Conservation (phyloP, 1,139 yeast genomes). For the Pichia sp. region DNA sequence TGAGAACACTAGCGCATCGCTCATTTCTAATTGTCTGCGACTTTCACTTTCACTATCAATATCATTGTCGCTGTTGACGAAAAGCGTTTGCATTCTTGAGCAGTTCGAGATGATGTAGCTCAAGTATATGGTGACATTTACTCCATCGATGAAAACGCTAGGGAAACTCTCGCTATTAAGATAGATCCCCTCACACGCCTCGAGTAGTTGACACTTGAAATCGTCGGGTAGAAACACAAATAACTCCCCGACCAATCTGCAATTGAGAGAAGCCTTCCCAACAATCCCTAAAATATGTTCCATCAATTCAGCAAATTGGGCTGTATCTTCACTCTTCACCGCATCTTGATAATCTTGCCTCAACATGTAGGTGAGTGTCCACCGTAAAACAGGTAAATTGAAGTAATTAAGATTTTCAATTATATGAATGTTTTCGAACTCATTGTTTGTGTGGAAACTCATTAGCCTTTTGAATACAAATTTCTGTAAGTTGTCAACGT, state of each 20-base stretch:
- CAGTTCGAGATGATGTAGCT: slow-evolving; percentile 30
- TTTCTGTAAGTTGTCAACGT: slow-evolving; percentile 4
- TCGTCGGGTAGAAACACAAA: slow-evolving; percentile 35
- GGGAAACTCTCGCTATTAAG: slow-evolving; percentile 47
- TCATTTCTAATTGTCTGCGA: slow-evolving; percentile 21
- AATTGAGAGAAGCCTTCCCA: slow-evolving; percentile 7
- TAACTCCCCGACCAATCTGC: slow-evolving; percentile 35
- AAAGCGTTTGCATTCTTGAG: slow-evolving; percentile 24
- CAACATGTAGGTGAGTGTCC: slow-evolving; percentile 36
- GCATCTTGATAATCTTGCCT: slow-evolving; percentile 18
- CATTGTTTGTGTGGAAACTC: not conserved
- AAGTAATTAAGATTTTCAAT: slow-evolving; percentile 41
- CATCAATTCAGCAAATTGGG: slow-evolving; percentile 4
- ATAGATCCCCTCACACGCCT: slow-evolving; percentile 40
- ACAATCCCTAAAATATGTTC: slow-evolving; percentile 6
- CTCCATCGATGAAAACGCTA: slow-evolving; percentile 17
- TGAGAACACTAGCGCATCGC: slow-evolving; percentile 33
- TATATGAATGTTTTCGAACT: slow-evolving; percentile 13
- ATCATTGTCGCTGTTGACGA: no score
- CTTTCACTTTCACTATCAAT: slow-evolving; percentile 14
- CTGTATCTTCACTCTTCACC: slow-evolving; percentile 10
- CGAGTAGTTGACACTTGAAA: slow-evolving; percentile 35
- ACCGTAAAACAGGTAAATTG: slow-evolving; percentile 51
- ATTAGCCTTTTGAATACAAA: slow-evolving; percentile 15
- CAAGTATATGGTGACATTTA: slow-evolving; percentile 25